A percentile compares a stretch with the other conserved stretches of the same genome.
Conservation (phyloP, 225 moss, liverwort and hornwort genomes). For the Rhytidiadelphus loreus region DNA sequence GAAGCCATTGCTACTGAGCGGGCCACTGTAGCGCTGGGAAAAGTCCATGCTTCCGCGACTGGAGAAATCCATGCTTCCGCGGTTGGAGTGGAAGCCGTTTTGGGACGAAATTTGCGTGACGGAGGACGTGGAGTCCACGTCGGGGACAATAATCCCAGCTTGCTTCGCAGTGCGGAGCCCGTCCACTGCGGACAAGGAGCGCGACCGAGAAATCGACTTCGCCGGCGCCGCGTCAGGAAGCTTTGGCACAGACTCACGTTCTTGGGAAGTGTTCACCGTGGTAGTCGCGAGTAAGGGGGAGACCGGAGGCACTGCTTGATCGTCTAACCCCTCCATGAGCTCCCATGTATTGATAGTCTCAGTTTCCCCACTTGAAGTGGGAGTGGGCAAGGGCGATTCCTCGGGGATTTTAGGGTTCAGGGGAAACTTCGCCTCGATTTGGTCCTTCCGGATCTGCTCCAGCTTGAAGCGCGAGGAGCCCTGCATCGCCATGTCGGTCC, state of each 20-base stretch:
- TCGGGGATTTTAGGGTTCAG: conserved; percentile 19
- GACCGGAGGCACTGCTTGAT: background rate
- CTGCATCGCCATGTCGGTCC: conserved; percentile 59
- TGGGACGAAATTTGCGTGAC: conserved; percentile 26
- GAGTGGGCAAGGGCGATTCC: background rate
- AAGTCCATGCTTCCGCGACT: conserved; percentile 18
- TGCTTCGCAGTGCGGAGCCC: conserved; percentile 6
- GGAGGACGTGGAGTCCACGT: conserved; percentile 14
- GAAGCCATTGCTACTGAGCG: conserved; percentile 12
- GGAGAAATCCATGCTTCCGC: conserved; percentile 29
- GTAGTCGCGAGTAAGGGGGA: background rate
- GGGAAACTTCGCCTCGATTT: conserved; percentile 25
- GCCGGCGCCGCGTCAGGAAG: background rate
- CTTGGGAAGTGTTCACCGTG: background rate
- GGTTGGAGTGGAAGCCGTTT: conserved; percentile 10
- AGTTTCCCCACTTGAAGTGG: background rate
- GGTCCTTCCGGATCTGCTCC: conserved; percentile 28
- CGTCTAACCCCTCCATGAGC: conserved; percentile 56
- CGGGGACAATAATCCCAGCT: background rate
- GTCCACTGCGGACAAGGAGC: conserved; percentile 25
- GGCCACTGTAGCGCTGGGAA: conserved; percentile 9
- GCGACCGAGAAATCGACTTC: conserved; percentile 14
- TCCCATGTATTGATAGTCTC: conserved; percentile 63
- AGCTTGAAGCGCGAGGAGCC: conserved; percentile 39
- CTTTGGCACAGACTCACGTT: background rate